Percentiles rank a stretch among this genome's conserved stretches.
These are phyloP conservation scores for Fomitopsis palustris DNA, from an alignment of 1,284 basidiomycete genomes.

Conservation along the genomic window DNA sequence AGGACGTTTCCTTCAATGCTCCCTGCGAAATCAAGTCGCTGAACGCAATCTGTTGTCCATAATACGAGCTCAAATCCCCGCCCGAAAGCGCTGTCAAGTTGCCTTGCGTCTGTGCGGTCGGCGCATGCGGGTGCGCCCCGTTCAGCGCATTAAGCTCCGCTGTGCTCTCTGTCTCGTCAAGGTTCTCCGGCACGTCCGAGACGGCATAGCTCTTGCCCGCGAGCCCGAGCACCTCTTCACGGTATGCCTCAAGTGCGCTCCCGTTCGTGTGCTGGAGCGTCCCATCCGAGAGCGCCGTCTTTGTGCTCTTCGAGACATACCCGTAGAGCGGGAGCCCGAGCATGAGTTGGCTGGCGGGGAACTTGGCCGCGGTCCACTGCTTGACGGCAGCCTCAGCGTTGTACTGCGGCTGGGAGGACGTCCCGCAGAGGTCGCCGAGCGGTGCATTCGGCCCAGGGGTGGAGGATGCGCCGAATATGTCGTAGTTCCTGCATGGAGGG, in stretches of 20 bases:
- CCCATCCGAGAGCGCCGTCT: slow-evolving; percentile 32
- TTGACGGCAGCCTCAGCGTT: slow-evolving; percentile 63
- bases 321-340: slow-evolving; percentile 73
- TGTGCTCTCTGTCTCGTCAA: slow-evolving; percentile 6
- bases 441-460: slow-evolving; percentile 77
- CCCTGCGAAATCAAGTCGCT: slow-evolving; percentile 53
- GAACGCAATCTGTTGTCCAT: slow-evolving; percentile 57
- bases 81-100: slow-evolving; percentile 8
- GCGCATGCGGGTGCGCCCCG: slow-evolving; percentile 28
- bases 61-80: slow-evolving; percentile 27
- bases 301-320: slow-evolving; percentile 45
- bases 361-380: slow-evolving; percentile 68
- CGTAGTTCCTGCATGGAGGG: slow-evolving; percentile 58
- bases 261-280: neutral
- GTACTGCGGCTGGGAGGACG: slow-evolving; percentile 62
- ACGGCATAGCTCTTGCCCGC: slow-evolving; percentile 9
- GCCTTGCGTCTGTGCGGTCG: neutral
- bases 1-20: slow-evolving; percentile 43
- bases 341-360: slow-evolving; percentile 68
- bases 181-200: slow-evolving; percentile 12
- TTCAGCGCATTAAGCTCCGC: slow-evolving; percentile 30
- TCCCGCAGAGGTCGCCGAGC: slow-evolving; percentile 62
- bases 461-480: slow-evolving; percentile 64
- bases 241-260: neutral
- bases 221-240: neutral